phyloP scores from a whole-genome alignment of 495 filamentous ascomycete genomes.

The Penicillium psychrofluorescens region DNA sequence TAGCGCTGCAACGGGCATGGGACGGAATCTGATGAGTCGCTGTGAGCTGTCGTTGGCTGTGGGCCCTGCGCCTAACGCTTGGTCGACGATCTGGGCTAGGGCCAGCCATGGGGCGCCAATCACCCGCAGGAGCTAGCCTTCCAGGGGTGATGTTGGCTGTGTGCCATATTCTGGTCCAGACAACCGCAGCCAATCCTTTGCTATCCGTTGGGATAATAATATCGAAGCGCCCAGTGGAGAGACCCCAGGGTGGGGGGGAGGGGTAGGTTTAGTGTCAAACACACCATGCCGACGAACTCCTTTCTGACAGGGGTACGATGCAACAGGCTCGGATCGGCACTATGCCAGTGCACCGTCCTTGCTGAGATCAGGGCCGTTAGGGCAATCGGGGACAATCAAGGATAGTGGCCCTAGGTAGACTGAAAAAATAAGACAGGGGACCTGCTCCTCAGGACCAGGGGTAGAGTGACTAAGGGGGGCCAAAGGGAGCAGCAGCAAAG shows the following conservation, averaged over 20 bases:
- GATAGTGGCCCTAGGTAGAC: not conserved
- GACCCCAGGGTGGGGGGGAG: conserved; percentile 17
- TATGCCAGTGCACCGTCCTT: not conserved
- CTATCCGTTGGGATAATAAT: not conserved
- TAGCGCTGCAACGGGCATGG: conserved; percentile 4
- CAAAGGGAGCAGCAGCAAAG: too few relatives aligned
- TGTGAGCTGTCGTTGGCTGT: conserved; percentile 24
- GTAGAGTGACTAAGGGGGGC: too few relatives aligned
- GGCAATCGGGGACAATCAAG: not conserved
- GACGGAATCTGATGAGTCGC: conserved; percentile 26
- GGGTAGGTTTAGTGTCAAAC: conserved; percentile 17
- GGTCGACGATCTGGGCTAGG: not conserved
- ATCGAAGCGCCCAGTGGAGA: not conserved
- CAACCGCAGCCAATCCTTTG: too few relatives aligned
- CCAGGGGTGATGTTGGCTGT: too few relatives aligned
- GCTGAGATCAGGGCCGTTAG: not conserved
- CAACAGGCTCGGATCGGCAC: not conserved
- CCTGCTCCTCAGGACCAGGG: too few relatives aligned
- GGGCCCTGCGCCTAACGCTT: conserved; percentile 19
- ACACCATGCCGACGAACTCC: conserved; percentile 19
- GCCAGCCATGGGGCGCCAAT: conserved; percentile 30
- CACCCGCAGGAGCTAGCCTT: conserved; percentile 9
- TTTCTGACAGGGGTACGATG: not conserved
- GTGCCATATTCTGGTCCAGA: too few relatives aligned
- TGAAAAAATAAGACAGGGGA: too few relatives aligned